phyloP scores from a whole-genome alignment of 257 asterid species.

The Ilex aquifolium region DNA sequence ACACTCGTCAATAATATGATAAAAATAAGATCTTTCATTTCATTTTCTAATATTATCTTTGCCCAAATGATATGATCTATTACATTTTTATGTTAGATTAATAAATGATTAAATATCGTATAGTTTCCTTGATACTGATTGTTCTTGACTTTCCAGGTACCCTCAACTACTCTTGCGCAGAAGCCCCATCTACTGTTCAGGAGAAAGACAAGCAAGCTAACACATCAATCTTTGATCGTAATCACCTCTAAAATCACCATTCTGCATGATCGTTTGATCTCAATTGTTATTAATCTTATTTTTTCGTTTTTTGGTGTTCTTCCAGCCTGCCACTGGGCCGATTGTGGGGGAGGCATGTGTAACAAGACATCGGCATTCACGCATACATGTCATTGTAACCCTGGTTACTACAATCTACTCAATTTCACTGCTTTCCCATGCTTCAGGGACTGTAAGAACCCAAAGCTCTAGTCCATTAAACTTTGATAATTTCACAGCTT shows the following conservation, averaged over 20 bases:
- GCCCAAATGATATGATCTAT: too few relatives aligned
- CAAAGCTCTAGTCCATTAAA: neutral
- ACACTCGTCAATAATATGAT: too few relatives aligned
- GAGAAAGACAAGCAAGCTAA: slow-evolving; percentile 22
- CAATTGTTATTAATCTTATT: neutral
- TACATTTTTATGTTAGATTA: too few relatives aligned
- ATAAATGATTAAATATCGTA: neutral
- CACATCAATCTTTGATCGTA: slow-evolving; percentile 49
- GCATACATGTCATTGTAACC: slow-evolving; percentile 42
- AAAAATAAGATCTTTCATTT: too few relatives aligned
- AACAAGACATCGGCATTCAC: slow-evolving; percentile 33
- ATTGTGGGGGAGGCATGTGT: slow-evolving; percentile 80
- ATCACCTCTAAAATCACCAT: slow-evolving; percentile 3
- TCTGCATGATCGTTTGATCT: neutral
- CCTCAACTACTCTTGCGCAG: slow-evolving; percentile 33
- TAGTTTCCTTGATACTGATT: neutral
- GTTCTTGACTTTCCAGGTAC: slow-evolving; percentile 37
- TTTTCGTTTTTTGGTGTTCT: neutral
- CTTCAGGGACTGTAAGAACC: slow-evolving; percentile 48
- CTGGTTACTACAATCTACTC: slow-evolving; percentile 55
- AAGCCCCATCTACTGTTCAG: slow-evolving; percentile 30
- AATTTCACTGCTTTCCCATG: slow-evolving; percentile 58
- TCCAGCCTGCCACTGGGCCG: slow-evolving; percentile 47
- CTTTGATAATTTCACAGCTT: neutral
- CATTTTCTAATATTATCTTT: too few relatives aligned